Percentiles rank a stretch among this genome's conserved stretches.
Conservation (phyloP, 2,329 filamentous ascomycete genomes). For the Botrytis pseudocinerea region DNA sequence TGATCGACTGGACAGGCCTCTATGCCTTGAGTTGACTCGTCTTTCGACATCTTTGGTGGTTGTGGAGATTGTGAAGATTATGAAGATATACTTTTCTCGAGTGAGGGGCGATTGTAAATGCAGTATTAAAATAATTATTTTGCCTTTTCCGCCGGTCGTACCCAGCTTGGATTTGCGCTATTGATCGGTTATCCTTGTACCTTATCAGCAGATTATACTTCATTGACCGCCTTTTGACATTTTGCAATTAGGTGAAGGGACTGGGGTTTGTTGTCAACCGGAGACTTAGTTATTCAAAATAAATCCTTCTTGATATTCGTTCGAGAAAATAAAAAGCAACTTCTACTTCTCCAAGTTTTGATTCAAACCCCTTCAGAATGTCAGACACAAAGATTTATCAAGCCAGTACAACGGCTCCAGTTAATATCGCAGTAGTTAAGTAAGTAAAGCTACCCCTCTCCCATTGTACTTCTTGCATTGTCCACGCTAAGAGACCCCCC, state of each 20-base stretch:
- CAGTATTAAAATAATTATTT: conserved; percentile 11
- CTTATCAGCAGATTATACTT: not conserved
- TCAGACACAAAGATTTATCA: conserved; percentile 64
- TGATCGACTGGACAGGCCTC: conserved; percentile 84
- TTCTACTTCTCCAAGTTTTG: not conserved
- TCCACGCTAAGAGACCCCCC: conserved; percentile 24
- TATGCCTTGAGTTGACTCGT: conserved; percentile 35
- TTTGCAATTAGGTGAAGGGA: not conserved
- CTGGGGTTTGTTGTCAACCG: conserved; percentile 15
- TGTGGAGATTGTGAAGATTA: not conserved
- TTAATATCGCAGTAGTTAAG: conserved; percentile 99
- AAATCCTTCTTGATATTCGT: not conserved
- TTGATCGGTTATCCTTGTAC: conserved; percentile 5
- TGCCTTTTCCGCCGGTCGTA: not conserved
- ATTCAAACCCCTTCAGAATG: conserved; percentile 34
- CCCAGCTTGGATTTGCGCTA: not conserved
- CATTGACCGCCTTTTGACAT: conserved; percentile 8
- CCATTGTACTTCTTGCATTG: conserved; percentile 14
- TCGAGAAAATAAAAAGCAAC: not conserved
- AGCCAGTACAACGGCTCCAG: conserved; percentile 92
- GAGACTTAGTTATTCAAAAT: not conserved
- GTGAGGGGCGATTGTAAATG: not conserved
- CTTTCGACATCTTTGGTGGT: conserved; percentile 36
- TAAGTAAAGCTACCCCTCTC: conserved; percentile 45
- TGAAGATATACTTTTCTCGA: not conserved